Evolutionary conservation across 1,139 yeast genomes (phyloP).

Genomic region (Hyphopichia wangnamkhiaoensis): DNA sequence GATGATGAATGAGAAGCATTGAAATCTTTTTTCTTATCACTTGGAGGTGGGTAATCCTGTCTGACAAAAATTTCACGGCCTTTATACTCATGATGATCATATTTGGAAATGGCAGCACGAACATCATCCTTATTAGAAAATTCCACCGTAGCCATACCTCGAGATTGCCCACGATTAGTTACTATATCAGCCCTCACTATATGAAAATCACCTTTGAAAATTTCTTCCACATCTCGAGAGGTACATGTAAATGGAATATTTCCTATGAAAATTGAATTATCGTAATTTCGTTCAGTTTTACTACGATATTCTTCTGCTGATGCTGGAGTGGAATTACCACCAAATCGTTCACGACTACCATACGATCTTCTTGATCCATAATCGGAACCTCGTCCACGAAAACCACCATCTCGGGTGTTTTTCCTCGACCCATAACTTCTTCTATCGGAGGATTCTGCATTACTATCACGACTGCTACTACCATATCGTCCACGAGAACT

Average conservation of each 20-base stretch:
- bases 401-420: too few species aligned
- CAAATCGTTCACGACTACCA: conserved; percentile 13
- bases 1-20: not conserved
- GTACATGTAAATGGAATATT: conserved; percentile 69
- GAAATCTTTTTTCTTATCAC: conserved; percentile 31
- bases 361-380: conserved; percentile 16
- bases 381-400: conserved; percentile 18
- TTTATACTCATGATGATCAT: conserved; percentile 64
- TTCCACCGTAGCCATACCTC: conserved; percentile 95
- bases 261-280: conserved; percentile 71
- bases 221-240: conserved; percentile 58
- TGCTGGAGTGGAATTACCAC: conserved; percentile 21
- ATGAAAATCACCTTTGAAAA: conserved; percentile 64
- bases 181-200: conserved; percentile 87
- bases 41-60: conserved; percentile 83
- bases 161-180: conserved; percentile 76
- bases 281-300: conserved; percentile 63
- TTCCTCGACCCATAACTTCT: too few species aligned
- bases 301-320: conserved; percentile 34
- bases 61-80: conserved; percentile 90
- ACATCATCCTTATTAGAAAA: conserved; percentile 71
- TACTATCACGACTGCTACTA: conserved; percentile 19
- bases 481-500: conserved; percentile 20
- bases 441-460: not conserved
- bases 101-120: conserved; percentile 68